A percentile compares a stretch with the other conserved stretches of the same genome.
Evolutionary conservation across 371 early-diverging fungal species (phyloP).

Genomic region (Apophysomyces sp.): DNA sequence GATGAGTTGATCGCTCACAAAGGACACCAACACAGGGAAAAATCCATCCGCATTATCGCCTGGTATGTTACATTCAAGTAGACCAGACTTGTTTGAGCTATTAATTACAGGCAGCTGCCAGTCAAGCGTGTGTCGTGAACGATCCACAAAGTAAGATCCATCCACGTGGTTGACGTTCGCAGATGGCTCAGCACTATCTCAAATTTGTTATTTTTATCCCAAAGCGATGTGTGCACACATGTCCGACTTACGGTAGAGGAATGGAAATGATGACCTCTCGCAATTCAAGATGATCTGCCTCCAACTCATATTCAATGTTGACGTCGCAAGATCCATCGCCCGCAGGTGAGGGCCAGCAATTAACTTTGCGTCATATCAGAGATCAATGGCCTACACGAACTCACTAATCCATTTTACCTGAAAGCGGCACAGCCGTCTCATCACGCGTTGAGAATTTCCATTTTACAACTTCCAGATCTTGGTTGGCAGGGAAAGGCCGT

Average conservation of each 20-base stretch:
- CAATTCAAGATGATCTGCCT: constrained; percentile 71
- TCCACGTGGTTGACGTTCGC: constrained; percentile 81
- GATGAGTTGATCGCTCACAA: constrained; percentile 67
- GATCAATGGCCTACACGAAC: neutral
- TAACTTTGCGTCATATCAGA: constrained; percentile 55
- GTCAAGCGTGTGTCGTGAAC: constrained; percentile 64
- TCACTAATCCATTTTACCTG: constrained; percentile 48
- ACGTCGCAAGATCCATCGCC: constrained; percentile 89
- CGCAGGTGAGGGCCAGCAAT: constrained; percentile 96
- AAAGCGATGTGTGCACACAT: neutral
- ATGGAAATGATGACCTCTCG: constrained; percentile 85
- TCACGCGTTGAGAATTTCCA: constrained; percentile 85
- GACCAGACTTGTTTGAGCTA: constrained; percentile 70
- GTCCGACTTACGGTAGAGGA: constrained; percentile 77
- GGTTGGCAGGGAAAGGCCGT: constrained; percentile 85
- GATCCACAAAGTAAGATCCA: constrained; percentile 78
- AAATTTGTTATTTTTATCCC: neutral
- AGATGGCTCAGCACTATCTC: constrained; percentile 53
- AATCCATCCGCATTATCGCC: constrained; percentile 80
- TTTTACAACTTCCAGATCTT: constrained; percentile 81
- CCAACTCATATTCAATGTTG: constrained; percentile 93
- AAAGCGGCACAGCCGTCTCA: constrained; percentile 82
- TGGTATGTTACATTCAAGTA: constrained; percentile 83
- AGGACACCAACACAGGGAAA: constrained; percentile 89
- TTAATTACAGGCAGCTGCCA: constrained; percentile 91